These are phyloP conservation scores for Penicillium oxalicum DNA, from an alignment of 2,329 filamentous ascomycete genomes.

Conservation along the genomic window DNA sequence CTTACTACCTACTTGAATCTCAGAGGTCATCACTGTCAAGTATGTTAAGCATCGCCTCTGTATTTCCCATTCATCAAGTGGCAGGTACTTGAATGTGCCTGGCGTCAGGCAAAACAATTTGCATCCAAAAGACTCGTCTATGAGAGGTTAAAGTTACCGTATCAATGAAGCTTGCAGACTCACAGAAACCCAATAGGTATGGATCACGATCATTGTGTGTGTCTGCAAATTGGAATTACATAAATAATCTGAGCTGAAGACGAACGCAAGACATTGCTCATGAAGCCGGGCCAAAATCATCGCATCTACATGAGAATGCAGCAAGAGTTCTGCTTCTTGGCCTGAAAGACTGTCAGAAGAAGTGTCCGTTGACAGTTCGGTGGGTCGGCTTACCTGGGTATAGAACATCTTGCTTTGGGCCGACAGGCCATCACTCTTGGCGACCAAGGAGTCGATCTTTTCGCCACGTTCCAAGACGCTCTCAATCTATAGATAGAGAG, in stretches of 20 bases:
- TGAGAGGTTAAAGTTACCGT: too few species aligned
- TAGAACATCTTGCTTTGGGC: conserved; percentile 98
- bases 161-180: too few species aligned
- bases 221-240: conserved; percentile 10
- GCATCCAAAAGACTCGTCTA: too few species aligned
- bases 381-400: conserved; percentile 49
- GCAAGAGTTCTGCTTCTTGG: conserved; percentile 77
- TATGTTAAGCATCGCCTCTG: too few species aligned
- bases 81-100: too few species aligned
- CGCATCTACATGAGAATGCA: conserved; percentile 57
- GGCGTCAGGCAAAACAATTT: too few species aligned
- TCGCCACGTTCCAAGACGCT: conserved; percentile 72
- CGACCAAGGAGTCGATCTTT: conserved; percentile 91
- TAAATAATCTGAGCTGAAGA: conserved; percentile 9
- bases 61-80: too few species aligned
- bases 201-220: not conserved
- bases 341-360: conserved; percentile 38
- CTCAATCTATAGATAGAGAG: conserved; percentile 21
- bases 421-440: conserved; percentile 87
- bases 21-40: too few species aligned
- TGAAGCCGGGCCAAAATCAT: not conserved
- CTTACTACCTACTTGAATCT: too few species aligned
- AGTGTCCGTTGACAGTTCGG: not conserved
- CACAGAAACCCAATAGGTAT: not conserved
- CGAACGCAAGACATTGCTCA: not conserved